Base-by-base conservation (phyloP, 495 filamentous ascomycete genomes). In the Darksidea phi region DNA sequence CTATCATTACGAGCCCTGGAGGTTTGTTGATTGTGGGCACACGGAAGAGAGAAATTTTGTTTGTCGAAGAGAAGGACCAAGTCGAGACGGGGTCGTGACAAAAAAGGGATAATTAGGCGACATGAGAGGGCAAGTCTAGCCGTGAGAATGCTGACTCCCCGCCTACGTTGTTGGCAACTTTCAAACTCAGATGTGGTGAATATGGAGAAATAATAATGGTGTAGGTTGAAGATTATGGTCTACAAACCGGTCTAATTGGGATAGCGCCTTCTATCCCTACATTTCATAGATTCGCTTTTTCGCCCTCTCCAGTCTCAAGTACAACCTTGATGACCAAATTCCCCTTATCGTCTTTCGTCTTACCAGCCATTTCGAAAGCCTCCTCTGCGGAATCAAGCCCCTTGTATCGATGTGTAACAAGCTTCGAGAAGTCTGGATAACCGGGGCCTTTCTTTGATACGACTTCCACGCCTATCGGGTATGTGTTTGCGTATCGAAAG, bases 401-500 rank as follows among this genome's bases (percentile, higher is more conserved):
- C 54, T 77, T 78, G 66, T 88, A 82, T 42, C 82, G 79, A 74
- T 96, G 91, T 18, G 91, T 96, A 17, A 96, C 83, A 75, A 88
- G 78, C 61, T 84, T 78, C 37, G 83, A 78, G 64, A 88, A 77
- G 61, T 80, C 79, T 6, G 84, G 84, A 28, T 92, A 76, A 0
- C 80, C 80, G 13, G 89, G 73, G 38, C 78, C 78, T 32, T 82
- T 81, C 65, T 80, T 82, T 1, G 82, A 80, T 50, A 93, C 74
- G 43, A 95, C 73, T 59, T 85, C 74, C 70, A 95, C 91, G 1
- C 90, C 90, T n/a, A 84, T 84, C 3, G 82, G 82, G 67, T 97
- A 97, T 0, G 90, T 91, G 50, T 91, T 89, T 48, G 88, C 88
- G 67, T 97, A 97, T 37, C 92, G 80, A 71, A 97, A 97, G 26